These are phyloP conservation scores for Blastobotrys ciferrii DNA, from an alignment of 1,139 yeast species.

Conservation along the genomic window DNA sequence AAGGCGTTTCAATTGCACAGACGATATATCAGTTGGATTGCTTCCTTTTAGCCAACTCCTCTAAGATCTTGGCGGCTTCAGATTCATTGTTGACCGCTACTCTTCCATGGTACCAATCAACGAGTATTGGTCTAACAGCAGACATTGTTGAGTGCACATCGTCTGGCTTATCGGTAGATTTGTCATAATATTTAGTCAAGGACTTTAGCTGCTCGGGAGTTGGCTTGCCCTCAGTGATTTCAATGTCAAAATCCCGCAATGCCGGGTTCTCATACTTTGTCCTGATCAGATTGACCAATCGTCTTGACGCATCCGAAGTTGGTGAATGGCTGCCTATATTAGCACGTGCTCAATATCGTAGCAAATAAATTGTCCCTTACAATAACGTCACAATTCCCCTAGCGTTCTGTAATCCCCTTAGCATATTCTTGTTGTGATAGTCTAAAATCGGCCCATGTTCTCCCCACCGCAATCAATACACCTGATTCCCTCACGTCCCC, in stretches of 20 bases:
- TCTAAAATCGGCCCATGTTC: neutral
- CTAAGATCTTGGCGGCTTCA: slow-evolving; percentile 37
- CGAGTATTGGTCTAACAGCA: slow-evolving; percentile 36
- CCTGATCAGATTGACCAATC: slow-evolving; percentile 24
- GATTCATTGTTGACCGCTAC: slow-evolving; percentile 40
- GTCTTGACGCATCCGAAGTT: slow-evolving; percentile 26
- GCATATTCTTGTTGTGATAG: slow-evolving; percentile 20
- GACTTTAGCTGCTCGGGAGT: slow-evolving; percentile 34
- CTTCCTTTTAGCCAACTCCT: slow-evolving; percentile 25
- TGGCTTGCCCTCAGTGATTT: slow-evolving; percentile 35
- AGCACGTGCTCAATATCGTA: slow-evolving; percentile 12
- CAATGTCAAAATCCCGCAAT: slow-evolving; percentile 32
- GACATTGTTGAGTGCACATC: neutral
- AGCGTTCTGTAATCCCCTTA: slow-evolving; percentile 29
- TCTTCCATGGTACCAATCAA: slow-evolving; percentile 39
- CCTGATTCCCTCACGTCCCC: neutral
- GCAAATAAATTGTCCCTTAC: slow-evolving; percentile 25
- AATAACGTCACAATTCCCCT: slow-evolving; percentile 32
- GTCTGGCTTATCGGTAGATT: slow-evolving; percentile 8
- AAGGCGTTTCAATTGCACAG: no score
- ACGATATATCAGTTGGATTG: no score
- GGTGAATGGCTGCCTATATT: slow-evolving; percentile 26
- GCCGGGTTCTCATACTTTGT: slow-evolving; percentile 28
- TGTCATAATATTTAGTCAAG: slow-evolving; percentile 22
- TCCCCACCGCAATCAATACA: no score